These are phyloP conservation scores for Rhizopogon vulgaris DNA, from an alignment of 768 basidiomycete genomes.

Conservation along the genomic window DNA sequence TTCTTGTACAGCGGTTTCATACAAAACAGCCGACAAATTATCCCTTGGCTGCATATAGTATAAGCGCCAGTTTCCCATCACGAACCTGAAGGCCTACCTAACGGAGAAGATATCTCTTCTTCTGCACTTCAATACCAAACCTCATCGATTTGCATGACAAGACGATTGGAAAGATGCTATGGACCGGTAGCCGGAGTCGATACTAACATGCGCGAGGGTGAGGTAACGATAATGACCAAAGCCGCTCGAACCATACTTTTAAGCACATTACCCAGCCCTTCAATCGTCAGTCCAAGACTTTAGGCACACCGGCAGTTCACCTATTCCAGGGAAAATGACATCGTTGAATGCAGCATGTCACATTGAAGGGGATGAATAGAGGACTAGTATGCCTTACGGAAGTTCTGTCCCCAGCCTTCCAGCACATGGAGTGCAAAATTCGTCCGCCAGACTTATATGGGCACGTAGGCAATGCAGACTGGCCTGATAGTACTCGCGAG, in stretches of 20 bases:
- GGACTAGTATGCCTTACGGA: constrained; percentile 32
- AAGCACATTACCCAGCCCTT: constrained; percentile 80
- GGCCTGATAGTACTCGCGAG: constrained; percentile 75
- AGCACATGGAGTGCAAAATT: constrained; percentile 83
- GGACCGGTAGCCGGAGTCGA: constrained; percentile 95
- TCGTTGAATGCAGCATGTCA: constrained; percentile 61
- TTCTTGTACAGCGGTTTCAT: constrained; percentile 23
- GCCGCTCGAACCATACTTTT: constrained; percentile 39
- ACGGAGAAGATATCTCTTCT: constrained; percentile 79
- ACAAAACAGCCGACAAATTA: constrained; percentile 93
- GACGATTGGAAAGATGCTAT: constrained; percentile 93
- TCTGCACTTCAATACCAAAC: constrained; percentile 76
- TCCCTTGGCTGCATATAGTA: constrained; percentile 57
- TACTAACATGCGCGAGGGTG: constrained; percentile 36
- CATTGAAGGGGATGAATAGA: background rate
- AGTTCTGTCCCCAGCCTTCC: constrained; percentile 82
- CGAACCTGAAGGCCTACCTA: constrained; percentile 43
- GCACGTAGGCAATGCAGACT: constrained; percentile 12
- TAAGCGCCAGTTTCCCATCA: constrained; percentile 1
- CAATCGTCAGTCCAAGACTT: no score
- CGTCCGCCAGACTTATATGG: constrained; percentile 43
- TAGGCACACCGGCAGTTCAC: no score
- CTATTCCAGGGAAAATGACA: constrained; percentile 58
- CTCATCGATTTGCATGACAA: constrained; percentile 84
- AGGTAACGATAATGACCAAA: background rate